Evolutionary conservation across 2,329 filamentous ascomycete genomes (phyloP).

Genomic region (Aspergillus pseudoviridinutans): DNA sequence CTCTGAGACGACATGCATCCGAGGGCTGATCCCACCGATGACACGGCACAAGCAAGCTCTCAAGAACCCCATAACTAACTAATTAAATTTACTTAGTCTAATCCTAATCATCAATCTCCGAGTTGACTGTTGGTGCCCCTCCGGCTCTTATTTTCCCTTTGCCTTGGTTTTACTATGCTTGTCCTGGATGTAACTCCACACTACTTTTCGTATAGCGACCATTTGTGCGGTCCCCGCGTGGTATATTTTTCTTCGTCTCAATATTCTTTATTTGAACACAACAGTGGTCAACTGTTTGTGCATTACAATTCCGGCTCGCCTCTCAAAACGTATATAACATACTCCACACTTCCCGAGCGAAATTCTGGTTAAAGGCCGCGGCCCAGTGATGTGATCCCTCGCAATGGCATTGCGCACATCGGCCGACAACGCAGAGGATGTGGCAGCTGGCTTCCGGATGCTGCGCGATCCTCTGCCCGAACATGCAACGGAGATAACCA

Average conservation of each 20-base stretch:
- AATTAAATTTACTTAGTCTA: slow-evolving; percentile 4
- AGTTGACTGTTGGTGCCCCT: slow-evolving; percentile 16
- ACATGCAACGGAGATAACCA: slow-evolving; percentile 50
- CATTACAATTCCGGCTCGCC: not conserved
- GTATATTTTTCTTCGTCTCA: not conserved
- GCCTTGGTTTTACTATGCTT: not conserved
- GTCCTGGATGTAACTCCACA: not conserved
- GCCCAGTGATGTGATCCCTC: slow-evolving; percentile 4
- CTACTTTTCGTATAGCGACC: not conserved
- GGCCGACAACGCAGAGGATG: slow-evolving; percentile 50
- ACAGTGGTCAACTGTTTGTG: not conserved
- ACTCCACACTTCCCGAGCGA: not conserved
- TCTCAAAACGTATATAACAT: not conserved
- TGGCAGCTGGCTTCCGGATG: slow-evolving; percentile 47
- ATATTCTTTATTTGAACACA: not conserved
- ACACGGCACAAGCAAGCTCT: slow-evolving; percentile 1
- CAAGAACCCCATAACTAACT: not conserved
- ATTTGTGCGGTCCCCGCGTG: not conserved
- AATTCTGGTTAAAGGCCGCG: not conserved
- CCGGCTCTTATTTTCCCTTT: not conserved
- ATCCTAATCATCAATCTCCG: slow-evolving; percentile 15
- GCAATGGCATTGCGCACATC: slow-evolving; percentile 40
- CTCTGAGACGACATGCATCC: slow-evolving; percentile 13
- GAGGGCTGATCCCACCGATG: slow-evolving; percentile 15
- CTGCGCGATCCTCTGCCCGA: slow-evolving; percentile 51